Conservation (phyloP, 83 land plant genomes). For the Larix sibirica region DNA sequence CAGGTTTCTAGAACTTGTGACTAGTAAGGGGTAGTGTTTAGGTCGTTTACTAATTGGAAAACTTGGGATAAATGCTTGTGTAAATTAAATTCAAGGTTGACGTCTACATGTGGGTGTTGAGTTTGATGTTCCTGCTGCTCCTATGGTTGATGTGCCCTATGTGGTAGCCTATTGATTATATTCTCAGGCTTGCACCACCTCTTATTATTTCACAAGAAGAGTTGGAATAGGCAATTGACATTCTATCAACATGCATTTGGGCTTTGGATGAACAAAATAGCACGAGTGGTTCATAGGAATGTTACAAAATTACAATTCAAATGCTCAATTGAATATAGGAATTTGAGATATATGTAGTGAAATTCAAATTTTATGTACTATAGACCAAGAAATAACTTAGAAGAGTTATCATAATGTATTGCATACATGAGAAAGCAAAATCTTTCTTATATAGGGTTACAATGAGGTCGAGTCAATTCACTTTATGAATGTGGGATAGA, state of each 20-base stretch:
- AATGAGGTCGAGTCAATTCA: too few relatives aligned
- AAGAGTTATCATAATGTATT: too few relatives aligned
- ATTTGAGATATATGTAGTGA: neutral
- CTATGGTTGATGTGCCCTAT: conserved; percentile 73
- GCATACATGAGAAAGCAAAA: too few relatives aligned
- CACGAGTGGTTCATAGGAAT: neutral
- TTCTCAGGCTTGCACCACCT: conserved; percentile 91
- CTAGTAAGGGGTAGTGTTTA: conserved; percentile 63
- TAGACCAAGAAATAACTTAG: too few relatives aligned
- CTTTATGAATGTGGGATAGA: too few relatives aligned
- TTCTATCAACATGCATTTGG: conserved; percentile 45
- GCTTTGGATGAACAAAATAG: conserved; percentile 30
- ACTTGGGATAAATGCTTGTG: conserved; percentile 60
- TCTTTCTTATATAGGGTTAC: too few relatives aligned
- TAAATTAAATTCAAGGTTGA: conserved; percentile 81
- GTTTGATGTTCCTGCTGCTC: conserved; percentile 74
- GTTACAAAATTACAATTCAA: neutral
- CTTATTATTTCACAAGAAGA: conserved; percentile 78
- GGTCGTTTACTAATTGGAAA: conserved; percentile 43
- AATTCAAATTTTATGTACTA: neutral
- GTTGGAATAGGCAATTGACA: conserved; percentile 58
- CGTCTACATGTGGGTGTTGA: conserved; percentile 93
- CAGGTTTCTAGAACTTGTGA: conserved; percentile 71
- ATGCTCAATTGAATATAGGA: neutral
- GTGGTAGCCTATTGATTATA: conserved; percentile 70